phyloP scores from a whole-genome alignment of 257 asterid genomes.

The Nicotiana undulata region DNA sequence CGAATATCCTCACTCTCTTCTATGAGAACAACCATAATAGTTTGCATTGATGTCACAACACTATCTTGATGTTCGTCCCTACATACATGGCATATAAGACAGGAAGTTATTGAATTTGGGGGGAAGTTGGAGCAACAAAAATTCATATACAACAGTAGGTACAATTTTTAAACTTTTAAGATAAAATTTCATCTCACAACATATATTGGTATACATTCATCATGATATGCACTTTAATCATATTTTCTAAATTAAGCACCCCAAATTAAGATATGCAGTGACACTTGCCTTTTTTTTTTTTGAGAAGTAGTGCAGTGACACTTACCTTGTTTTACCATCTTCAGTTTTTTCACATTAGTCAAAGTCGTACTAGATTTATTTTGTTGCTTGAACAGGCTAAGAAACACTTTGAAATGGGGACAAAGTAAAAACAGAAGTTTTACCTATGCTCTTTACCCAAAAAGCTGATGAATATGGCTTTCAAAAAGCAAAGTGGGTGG shows the following conservation, averaged over 20 bases:
- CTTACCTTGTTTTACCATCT: neutral
- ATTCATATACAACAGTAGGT: neutral
- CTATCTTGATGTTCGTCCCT: constrained; percentile 75
- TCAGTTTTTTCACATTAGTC: neutral
- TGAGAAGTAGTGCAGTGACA: neutral
- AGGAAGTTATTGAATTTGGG: neutral
- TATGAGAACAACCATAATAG: constrained; percentile 76
- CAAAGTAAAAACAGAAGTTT: neutral
- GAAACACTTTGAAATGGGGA: neutral
- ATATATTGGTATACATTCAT: neutral
- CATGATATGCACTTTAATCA: neutral
- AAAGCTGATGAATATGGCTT: neutral
- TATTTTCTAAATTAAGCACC: neutral
- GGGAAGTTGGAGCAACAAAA: neutral
- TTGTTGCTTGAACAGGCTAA: neutral
- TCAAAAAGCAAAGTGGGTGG: neutral
- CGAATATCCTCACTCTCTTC: constrained; percentile 93
- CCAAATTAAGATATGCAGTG: neutral
- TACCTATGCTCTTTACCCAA: neutral
- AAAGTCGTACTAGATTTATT: neutral
- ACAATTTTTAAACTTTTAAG: neutral
- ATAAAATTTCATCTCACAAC: neutral
- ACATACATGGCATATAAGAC: constrained; percentile 20
- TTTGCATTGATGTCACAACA: constrained; percentile 85
- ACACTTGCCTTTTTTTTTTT: neutral